Evolutionary conservation across 2,329 filamentous ascomycete genomes (phyloP).

Genomic region (Aureobasidium uvarum): DNA sequence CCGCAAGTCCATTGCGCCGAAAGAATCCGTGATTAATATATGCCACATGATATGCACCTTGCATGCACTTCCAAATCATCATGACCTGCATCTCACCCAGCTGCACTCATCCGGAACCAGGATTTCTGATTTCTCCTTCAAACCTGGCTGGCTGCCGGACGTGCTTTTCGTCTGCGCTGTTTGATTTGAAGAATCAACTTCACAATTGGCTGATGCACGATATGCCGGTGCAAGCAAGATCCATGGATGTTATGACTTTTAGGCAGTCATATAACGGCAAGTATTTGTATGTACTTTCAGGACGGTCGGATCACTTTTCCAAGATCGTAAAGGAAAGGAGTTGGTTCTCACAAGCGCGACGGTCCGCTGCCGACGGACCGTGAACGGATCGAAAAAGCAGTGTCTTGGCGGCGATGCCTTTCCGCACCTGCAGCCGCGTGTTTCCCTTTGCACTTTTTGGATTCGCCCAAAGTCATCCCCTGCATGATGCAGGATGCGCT

Average conservation of each 20-base stretch:
- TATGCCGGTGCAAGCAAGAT: background rate
- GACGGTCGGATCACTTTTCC: background rate
- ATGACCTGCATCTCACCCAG: background rate
- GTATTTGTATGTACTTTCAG: background rate
- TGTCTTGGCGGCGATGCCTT: background rate
- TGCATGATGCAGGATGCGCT: conserved; percentile 23
- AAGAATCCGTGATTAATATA: conserved; percentile 2
- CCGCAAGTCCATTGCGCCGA: background rate
- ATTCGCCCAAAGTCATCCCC: conserved; percentile 19
- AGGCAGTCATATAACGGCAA: background rate
- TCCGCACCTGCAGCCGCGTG: background rate
- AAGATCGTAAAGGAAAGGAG: background rate
- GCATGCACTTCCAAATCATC: conserved; percentile 7
- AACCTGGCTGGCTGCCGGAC: background rate
- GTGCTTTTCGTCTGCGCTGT: background rate
- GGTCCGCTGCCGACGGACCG: conserved; percentile 15
- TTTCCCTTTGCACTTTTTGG: background rate
- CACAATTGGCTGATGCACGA: background rate
- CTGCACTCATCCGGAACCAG: conserved; percentile 5
- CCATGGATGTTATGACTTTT: background rate
- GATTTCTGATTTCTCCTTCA: background rate
- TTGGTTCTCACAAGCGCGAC: background rate
- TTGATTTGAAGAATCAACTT: background rate
- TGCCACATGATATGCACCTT: conserved; percentile 7
- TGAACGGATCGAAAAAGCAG: background rate